Conservation (phyloP, 768 basidiomycete species). For the Boletus fagicola region DNA sequence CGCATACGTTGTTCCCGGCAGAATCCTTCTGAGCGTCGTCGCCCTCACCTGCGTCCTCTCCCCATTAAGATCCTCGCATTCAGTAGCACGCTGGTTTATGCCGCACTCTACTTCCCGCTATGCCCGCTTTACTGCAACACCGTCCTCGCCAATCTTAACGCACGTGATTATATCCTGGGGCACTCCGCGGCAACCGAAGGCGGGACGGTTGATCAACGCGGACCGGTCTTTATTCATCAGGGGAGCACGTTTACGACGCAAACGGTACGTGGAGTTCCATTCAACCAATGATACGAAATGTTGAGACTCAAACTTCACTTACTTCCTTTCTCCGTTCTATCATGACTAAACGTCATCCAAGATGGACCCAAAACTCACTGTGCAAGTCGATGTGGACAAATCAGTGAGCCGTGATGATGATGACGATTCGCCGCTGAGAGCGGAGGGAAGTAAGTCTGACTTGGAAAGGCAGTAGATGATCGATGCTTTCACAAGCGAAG, state of each 20-base stretch:
- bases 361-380: not conserved
- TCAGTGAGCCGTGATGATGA: not conserved
- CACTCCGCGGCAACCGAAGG: not conserved
- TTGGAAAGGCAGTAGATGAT: not conserved
- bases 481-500: not conserved
- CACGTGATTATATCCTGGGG: not conserved
- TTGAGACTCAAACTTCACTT: not conserved
- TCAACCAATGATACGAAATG: too few species aligned
- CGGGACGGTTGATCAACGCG: not conserved
- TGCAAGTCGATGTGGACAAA: not conserved
- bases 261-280: not conserved
- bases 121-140: slow-evolving; percentile 14
- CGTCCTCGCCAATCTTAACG: slow-evolving; percentile 12
- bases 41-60: not conserved
- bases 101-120: slow-evolving; percentile 5
- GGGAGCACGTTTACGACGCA: not conserved
- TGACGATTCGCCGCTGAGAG: not conserved
- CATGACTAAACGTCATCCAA: not conserved
- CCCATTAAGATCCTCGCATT: too few species aligned
- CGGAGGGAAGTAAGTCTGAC: not conserved
- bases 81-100: slow-evolving; percentile 1
- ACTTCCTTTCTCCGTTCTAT: not conserved
- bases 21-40: not conserved
- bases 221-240: not conserved
- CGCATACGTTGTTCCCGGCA: not conserved